Conservation (phyloP, 208 protist species). For the Borovskyia barvae region DNA sequence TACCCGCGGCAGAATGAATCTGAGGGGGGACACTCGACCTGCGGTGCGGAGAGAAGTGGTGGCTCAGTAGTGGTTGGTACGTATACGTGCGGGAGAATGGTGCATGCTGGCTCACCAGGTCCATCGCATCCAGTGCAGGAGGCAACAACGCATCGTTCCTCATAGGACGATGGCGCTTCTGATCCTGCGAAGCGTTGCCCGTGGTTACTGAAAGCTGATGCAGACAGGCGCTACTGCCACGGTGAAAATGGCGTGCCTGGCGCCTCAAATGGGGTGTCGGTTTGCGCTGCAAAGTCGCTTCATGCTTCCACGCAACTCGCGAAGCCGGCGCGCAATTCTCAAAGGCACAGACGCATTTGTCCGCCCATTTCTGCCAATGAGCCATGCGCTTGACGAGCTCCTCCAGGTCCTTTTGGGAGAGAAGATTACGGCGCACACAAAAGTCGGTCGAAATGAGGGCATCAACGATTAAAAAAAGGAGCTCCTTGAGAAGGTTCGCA, state of each 20-base stretch:
- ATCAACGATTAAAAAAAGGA: conserved; percentile 48
- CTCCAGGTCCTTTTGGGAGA: conserved; percentile 28
- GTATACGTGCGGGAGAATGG: no score
- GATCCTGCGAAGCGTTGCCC: no score
- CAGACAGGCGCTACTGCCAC: no score
- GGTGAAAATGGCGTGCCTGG: no score
- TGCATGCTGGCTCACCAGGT: no score
- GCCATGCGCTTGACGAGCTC: conserved; percentile 24
- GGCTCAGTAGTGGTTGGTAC: no score
- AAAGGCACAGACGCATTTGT: conserved; percentile 26
- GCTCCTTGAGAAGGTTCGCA: conserved; percentile 10
- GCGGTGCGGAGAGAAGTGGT: conserved; percentile 3
- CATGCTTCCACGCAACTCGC: conserved; percentile 24
- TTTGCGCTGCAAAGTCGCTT: conserved; percentile 39
- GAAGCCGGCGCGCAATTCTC: not conserved
- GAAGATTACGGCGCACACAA: conserved; percentile 21
- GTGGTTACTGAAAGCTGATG: no score
- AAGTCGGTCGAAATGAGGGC: conserved; percentile 51
- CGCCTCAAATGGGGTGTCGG: conserved; percentile 25
- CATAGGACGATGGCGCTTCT: no score
- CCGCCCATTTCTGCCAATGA: conserved; percentile 30
- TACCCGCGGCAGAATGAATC: not conserved
- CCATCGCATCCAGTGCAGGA: no score
- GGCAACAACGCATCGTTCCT: no score
- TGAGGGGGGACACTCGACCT: conserved; percentile 10